Percentiles rank a stretch among this genome's conserved stretches.
Evolutionary conservation across 805 yeast genomes (phyloP).

Genomic region (Candida schatavii): DNA sequence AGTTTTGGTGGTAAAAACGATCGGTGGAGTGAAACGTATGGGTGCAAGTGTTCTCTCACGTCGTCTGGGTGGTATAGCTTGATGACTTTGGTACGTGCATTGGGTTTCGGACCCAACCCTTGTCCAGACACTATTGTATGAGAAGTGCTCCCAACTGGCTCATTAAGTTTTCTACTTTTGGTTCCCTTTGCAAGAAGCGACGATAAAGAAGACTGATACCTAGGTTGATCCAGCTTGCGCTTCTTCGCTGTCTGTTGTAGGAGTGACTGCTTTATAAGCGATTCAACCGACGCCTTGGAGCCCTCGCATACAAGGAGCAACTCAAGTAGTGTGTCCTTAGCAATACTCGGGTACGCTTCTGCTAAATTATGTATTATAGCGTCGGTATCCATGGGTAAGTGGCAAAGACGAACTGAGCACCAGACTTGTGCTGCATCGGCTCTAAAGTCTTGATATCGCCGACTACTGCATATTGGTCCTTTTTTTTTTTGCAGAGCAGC

Average conservation of each 20-base stretch:
- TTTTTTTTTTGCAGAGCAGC: too few relatives aligned
- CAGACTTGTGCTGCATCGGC: too few relatives aligned
- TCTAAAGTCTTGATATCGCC: too few relatives aligned
- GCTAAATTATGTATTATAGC: background rate
- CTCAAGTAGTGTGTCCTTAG: constrained; percentile 43
- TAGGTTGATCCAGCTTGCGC: constrained; percentile 6
- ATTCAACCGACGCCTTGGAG: constrained; percentile 40
- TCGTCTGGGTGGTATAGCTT: constrained; percentile 8
- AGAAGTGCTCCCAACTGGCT: too few relatives aligned
- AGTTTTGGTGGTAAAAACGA: constrained; percentile 51
- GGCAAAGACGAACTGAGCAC: too few relatives aligned
- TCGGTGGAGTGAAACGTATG: constrained; percentile 49
- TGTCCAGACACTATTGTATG: too few relatives aligned
- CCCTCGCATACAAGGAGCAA: constrained; percentile 55
- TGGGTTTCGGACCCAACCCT: background rate
- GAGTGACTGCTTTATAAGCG: constrained; percentile 38
- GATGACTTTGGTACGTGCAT: background rate
- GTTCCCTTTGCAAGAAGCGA: constrained; percentile 10
- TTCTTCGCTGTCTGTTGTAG: constrained; percentile 3
- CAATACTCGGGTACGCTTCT: constrained; percentile 34
- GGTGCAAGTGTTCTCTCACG: constrained; percentile 29
- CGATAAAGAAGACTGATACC: constrained; percentile 14
- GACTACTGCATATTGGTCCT: too few relatives aligned
- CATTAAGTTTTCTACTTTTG: too few relatives aligned
- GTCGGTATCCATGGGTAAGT: constrained; percentile 3